Percentiles rank a stretch among this genome's conserved stretches.
These are phyloP conservation scores for Citropsis articulata DNA, from an alignment of 345 rosid genomes.

Conservation along the genomic window DNA sequence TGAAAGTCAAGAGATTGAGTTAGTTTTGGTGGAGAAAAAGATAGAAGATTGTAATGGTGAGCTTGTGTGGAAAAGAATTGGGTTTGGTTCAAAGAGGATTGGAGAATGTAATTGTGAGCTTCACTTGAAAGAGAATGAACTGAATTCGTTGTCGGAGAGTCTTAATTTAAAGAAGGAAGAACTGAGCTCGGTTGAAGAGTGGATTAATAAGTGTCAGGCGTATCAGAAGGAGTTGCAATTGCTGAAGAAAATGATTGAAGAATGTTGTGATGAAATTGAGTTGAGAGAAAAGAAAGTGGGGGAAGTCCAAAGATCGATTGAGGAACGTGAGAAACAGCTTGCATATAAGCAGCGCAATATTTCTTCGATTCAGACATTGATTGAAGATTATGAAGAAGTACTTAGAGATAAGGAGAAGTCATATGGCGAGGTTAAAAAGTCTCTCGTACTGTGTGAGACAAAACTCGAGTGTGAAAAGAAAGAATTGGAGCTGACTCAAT, in stretches of 20 bases:
- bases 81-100: neutral
- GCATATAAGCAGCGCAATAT: slow-evolving; percentile 3
- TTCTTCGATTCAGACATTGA: slow-evolving; percentile 7
- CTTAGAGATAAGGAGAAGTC: slow-evolving; percentile 11
- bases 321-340: slow-evolving; percentile 1
- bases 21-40: slow-evolving; percentile 3
- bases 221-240: too few species aligned
- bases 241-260: too few species aligned
- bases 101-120: neutral
- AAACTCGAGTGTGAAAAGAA: neutral
- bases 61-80: neutral
- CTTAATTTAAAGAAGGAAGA: too few species aligned
- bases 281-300: slow-evolving; percentile 9
- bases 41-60: slow-evolving; percentile 6
- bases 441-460: slow-evolving; percentile 4
- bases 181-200: too few species aligned
- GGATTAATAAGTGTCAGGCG: too few species aligned
- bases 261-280: slow-evolving; percentile 6
- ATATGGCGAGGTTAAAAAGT: slow-evolving; percentile 6
- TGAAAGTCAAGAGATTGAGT: slow-evolving; percentile 1
- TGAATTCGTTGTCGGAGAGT: too few species aligned
- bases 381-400: slow-evolving; percentile 7
- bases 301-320: neutral
- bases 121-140: too few species aligned
- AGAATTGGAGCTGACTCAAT: slow-evolving; percentile 5